Evolutionary conservation across 2,329 filamentous ascomycete genomes (phyloP).

Genomic region (Geosmithia morbida): DNA sequence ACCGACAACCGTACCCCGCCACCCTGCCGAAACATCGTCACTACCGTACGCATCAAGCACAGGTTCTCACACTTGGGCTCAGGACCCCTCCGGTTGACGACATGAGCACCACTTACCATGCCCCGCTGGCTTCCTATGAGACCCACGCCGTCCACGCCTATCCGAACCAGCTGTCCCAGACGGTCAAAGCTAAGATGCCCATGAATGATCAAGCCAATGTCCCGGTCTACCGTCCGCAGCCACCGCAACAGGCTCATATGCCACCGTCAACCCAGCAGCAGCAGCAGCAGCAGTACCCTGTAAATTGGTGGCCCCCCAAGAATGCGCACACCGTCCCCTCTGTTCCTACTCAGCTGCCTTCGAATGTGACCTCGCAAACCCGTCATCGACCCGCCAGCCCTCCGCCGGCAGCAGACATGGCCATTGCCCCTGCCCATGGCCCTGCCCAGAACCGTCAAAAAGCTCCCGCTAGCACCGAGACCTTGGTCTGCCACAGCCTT

Average conservation of each 20-base stretch:
- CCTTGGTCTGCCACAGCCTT: slow-evolving; percentile 43
- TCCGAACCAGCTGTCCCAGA: slow-evolving; percentile 17
- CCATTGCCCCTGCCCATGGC: too few relatives aligned
- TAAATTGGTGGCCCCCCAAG: not conserved
- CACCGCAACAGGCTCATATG: too few relatives aligned
- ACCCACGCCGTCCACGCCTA: slow-evolving; percentile 27
- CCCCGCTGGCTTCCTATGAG: slow-evolving; percentile 30
- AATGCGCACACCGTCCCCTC: slow-evolving; percentile 6
- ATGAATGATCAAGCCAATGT: slow-evolving; percentile 18
- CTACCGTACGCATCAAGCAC: too few relatives aligned
- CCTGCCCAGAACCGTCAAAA: too few relatives aligned
- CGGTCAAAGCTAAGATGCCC: slow-evolving; percentile 14
- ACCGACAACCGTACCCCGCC: not conserved
- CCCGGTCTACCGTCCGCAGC: slow-evolving; percentile 15
- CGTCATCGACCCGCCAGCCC: slow-evolving; percentile 14
- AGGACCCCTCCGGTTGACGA: slow-evolving; percentile 35
- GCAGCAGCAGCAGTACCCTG: not conserved
- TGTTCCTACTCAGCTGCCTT: not conserved
- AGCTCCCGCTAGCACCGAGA: slow-evolving; percentile 12
- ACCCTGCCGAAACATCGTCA: not conserved
- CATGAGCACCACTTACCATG: slow-evolving; percentile 38
- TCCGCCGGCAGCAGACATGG: not conserved
- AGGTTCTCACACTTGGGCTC: slow-evolving; percentile 19
- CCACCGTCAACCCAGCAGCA: too few relatives aligned
- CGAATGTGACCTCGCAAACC: slow-evolving; percentile 7